phyloP scores from a whole-genome alignment of 2,329 filamentous ascomycete genomes.

The Scedosporium dehoogii region DNA sequence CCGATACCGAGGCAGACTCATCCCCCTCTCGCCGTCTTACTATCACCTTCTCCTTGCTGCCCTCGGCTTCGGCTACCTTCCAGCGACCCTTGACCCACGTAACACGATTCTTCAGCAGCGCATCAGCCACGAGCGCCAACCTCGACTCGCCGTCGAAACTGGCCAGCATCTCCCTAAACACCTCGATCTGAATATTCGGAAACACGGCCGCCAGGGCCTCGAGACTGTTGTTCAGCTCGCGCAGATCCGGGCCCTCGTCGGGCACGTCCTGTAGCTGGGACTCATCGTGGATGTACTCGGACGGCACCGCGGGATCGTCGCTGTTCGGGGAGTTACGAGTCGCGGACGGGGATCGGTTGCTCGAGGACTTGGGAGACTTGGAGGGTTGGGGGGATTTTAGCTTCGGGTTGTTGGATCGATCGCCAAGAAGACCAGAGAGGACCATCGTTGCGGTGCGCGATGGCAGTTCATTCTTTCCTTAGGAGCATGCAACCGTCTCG shows the following conservation, averaged over 20 bases:
- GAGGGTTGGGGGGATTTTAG: neutral
- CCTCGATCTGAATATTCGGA: slow-evolving; percentile 70
- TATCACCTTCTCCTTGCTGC: slow-evolving; percentile 11
- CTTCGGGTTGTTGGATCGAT: slow-evolving; percentile 2
- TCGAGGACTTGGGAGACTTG: neutral
- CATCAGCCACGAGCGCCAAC: slow-evolving; percentile 67
- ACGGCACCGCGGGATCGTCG: neutral
- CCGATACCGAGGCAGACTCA: slow-evolving; percentile 30
- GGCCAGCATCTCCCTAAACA: slow-evolving; percentile 71
- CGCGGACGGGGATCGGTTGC: neutral
- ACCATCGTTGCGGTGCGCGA: slow-evolving; percentile 1
- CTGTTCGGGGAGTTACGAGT: neutral
- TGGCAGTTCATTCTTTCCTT: slow-evolving; percentile 1
- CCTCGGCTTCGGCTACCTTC: slow-evolving; percentile 28
- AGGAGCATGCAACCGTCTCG: neutral
- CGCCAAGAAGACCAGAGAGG: slow-evolving; percentile 3
- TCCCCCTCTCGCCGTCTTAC: slow-evolving; percentile 19
- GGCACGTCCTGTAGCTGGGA: slow-evolving; percentile 37
- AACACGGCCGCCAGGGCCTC: slow-evolving; percentile 62
- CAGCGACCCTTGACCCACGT: slow-evolving; percentile 63
- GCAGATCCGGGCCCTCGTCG: slow-evolving; percentile 50
- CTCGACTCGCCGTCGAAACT: slow-evolving; percentile 68
- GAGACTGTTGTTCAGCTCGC: slow-evolving; percentile 61
- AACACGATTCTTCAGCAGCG: slow-evolving; percentile 61
- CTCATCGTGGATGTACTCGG: slow-evolving; percentile 42